Percentiles rank a stretch among this genome's conserved stretches.
These are phyloP conservation scores for Orbilia brochopaga DNA, from an alignment of 2,329 filamentous ascomycete genomes.

Conservation along the genomic window DNA sequence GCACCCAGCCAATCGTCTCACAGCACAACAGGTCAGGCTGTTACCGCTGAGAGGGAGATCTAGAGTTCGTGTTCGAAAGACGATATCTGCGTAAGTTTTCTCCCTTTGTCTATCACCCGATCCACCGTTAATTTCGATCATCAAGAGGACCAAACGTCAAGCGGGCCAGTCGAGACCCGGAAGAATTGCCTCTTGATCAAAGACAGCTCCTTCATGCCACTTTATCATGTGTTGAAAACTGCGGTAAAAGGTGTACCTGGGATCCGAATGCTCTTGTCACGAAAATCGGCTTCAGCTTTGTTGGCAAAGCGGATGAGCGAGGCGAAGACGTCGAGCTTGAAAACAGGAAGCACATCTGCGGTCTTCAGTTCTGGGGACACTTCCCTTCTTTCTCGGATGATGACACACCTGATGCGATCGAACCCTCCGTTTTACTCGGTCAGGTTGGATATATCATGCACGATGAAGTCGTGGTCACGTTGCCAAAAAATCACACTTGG, in stretches of 20 bases:
- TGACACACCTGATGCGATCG: constrained; percentile 7
- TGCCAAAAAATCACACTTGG: constrained; percentile 39
- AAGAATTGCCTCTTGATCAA: constrained; percentile 41
- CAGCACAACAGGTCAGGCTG: constrained; percentile 34
- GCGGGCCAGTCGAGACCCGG: constrained; percentile 18
- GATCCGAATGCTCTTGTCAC: constrained; percentile 41
- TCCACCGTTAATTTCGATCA: constrained; percentile 4
- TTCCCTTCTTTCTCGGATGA: constrained; percentile 28
- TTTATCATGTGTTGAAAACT: constrained; percentile 43
- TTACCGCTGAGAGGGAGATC: constrained; percentile 42
- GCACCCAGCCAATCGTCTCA: constrained; percentile 11
- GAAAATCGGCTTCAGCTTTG: constrained; percentile 43
- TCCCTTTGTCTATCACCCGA: neutral
- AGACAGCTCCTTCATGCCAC: constrained; percentile 42
- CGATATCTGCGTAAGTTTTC: constrained; percentile 40
- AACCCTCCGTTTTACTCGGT: constrained; percentile 23
- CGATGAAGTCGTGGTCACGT: constrained; percentile 24
- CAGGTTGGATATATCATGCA: constrained; percentile 47
- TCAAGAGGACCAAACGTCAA: constrained; percentile 44
- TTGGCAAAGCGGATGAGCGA: constrained; percentile 38
- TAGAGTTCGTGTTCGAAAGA: constrained; percentile 43
- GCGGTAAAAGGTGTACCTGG: constrained; percentile 43
- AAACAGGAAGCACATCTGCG: constrained; percentile 39
- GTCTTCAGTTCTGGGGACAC: constrained; percentile 43
- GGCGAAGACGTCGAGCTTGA: constrained; percentile 13